Conservation (phyloP, 805 yeast genomes). For the Myxozyma sirexii region DNA sequence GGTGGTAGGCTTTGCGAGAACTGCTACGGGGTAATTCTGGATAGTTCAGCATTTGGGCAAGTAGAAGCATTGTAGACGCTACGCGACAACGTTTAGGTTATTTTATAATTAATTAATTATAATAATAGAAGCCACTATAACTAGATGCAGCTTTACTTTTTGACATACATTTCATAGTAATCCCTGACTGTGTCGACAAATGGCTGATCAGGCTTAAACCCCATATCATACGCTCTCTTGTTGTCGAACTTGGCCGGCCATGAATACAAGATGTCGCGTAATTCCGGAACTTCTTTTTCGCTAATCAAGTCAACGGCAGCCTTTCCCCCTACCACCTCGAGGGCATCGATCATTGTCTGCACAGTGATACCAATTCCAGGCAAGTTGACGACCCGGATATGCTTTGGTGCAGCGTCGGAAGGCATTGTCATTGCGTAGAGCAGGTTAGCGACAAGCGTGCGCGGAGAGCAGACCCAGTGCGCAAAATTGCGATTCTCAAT, state of each 20-base stretch:
- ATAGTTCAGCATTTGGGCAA: too few species aligned
- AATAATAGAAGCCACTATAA: neutral
- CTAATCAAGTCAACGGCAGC: slow-evolving; percentile 28
- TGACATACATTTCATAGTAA: slow-evolving; percentile 17
- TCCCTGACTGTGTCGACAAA: slow-evolving; percentile 26
- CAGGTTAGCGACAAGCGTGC: slow-evolving; percentile 33
- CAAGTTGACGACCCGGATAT: slow-evolving; percentile 35
- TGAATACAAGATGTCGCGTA: slow-evolving; percentile 34
- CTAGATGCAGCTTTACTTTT: neutral
- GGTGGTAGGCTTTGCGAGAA: too few species aligned
- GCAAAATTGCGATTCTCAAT: slow-evolving; percentile 30
- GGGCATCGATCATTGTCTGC: slow-evolving; percentile 37
- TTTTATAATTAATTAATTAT: neutral
- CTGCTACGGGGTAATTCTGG: too few species aligned
- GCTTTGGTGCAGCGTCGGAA: slow-evolving; percentile 15
- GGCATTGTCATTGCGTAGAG: slow-evolving; percentile 31
- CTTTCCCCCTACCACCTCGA: slow-evolving; percentile 34
- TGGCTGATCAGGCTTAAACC: slow-evolving; percentile 27
- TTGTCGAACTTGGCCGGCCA: slow-evolving; percentile 37
- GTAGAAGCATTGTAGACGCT: too few species aligned
- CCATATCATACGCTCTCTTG: slow-evolving; percentile 21
- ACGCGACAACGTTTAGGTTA: too few species aligned
- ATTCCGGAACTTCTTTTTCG: slow-evolving; percentile 30
- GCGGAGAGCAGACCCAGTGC: slow-evolving; percentile 37
- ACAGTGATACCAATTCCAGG: slow-evolving; percentile 37